phyloP scores from a whole-genome alignment of 1,284 basidiomycete genomes.

The Flammula alnicola region DNA sequence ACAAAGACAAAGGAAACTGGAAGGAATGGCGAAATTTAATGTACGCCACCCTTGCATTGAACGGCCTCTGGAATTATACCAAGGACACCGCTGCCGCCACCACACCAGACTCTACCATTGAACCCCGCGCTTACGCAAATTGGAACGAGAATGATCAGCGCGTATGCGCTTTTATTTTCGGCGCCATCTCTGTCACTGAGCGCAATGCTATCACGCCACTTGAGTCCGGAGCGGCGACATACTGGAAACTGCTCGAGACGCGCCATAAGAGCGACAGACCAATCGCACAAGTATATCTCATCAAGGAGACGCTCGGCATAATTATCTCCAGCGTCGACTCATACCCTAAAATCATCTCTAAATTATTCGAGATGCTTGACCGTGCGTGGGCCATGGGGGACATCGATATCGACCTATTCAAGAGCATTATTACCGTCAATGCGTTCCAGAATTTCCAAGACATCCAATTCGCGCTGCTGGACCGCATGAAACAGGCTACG shows the following conservation, averaged over 20 bases:
- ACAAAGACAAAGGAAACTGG: too few relatives aligned
- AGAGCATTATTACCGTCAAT: neutral
- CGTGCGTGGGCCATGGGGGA: constrained; percentile 8
- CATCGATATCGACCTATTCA: constrained; percentile 8
- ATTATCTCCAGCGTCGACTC: constrained; percentile 1
- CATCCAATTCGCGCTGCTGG: neutral
- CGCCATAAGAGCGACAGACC: constrained; percentile 23
- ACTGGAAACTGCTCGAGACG: constrained; percentile 14
- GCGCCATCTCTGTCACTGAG: too few relatives aligned
- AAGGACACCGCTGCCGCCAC: too few relatives aligned
- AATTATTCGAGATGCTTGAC: neutral
- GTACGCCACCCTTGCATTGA: too few relatives aligned
- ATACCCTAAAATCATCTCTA: neutral
- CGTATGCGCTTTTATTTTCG: too few relatives aligned
- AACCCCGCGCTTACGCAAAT: too few relatives aligned
- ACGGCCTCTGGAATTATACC: too few relatives aligned
- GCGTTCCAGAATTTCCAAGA: neutral
- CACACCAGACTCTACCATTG: too few relatives aligned
- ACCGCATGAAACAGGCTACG: constrained; percentile 3
- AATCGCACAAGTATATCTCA: constrained; percentile 21
- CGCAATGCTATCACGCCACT: too few relatives aligned
- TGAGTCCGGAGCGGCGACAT: too few relatives aligned
- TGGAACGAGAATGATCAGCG: too few relatives aligned
- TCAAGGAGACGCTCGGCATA: constrained; percentile 20
- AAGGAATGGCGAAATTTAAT: too few relatives aligned